A percentile compares a stretch with the other conserved stretches of the same genome.
Evolutionary conservation across 2,329 filamentous ascomycete genomes (phyloP).

Genomic region (Blumeria hordei): DNA sequence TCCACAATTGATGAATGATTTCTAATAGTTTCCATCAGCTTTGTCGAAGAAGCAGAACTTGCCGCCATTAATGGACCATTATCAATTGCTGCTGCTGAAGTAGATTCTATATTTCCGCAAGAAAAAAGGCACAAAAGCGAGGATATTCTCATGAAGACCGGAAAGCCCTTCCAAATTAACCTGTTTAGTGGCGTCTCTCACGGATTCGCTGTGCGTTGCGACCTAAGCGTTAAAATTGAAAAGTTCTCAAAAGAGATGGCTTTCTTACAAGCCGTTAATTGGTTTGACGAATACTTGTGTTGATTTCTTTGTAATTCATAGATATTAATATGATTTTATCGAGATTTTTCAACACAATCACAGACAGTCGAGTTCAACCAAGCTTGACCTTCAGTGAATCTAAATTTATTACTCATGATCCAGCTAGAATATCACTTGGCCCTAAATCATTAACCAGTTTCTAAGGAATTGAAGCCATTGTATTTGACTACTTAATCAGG

Average conservation of each 20-base stretch:
- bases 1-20: neutral
- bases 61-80: slow-evolving; percentile 39
- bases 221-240: slow-evolving; percentile 29
- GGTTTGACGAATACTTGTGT: slow-evolving; percentile 43
- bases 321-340: no score
- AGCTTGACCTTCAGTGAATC: no score
- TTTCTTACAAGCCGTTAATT: slow-evolving; percentile 50
- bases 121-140: slow-evolving; percentile 41
- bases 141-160: slow-evolving; percentile 30
- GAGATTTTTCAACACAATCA: no score
- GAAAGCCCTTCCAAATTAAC: slow-evolving; percentile 40
- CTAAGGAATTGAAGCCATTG: no score
- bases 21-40: slow-evolving; percentile 15
- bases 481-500: no score
- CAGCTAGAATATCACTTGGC: no score
- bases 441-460: no score
- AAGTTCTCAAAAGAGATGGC: slow-evolving; percentile 62
- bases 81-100: slow-evolving; percentile 32
- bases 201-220: slow-evolving; percentile 47
- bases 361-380: no score
- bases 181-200: slow-evolving; percentile 48
- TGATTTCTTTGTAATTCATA: slow-evolving; percentile 3
- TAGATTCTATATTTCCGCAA: slow-evolving; percentile 37
- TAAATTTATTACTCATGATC: no score
- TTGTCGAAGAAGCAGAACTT: slow-evolving; percentile 44